phyloP scores from a whole-genome alignment of 2,329 filamentous ascomycete species.

The Neopestalotiopsis clavispora region DNA sequence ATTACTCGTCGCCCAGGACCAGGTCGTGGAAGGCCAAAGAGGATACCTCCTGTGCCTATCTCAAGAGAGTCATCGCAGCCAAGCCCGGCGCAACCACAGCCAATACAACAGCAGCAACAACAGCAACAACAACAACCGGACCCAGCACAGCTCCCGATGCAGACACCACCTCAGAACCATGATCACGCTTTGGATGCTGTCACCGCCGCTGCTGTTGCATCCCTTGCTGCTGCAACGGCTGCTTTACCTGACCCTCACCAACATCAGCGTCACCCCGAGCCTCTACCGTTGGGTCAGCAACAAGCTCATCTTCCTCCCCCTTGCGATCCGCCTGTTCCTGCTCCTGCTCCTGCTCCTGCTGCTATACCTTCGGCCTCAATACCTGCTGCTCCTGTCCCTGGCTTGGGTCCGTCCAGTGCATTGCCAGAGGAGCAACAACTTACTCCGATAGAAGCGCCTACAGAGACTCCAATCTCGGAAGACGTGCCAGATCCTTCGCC shows the following conservation, averaged over 20 bases:
- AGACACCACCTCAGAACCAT: conserved; percentile 7
- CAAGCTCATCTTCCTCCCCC: conserved; percentile 8
- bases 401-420: too few species aligned
- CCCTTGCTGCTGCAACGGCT: not conserved
- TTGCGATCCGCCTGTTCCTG: not conserved
- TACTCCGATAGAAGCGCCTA: not conserved
- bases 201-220: conserved; percentile 15
- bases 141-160: not conserved
- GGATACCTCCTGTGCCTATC: conserved; percentile 38
- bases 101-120: not conserved
- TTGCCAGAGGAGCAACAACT: not conserved
- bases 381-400: not conserved
- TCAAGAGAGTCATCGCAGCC: not conserved
- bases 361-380: not conserved
- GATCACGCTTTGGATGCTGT: conserved; percentile 21
- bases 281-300: not conserved
- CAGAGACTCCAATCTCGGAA: not conserved
- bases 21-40: conserved; percentile 59
- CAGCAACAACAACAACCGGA: not conserved
- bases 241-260: not conserved
- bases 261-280: not conserved
- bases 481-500: not conserved
- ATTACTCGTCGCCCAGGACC: conserved; percentile 66
- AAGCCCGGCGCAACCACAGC: not conserved
- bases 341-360: not conserved